These are phyloP conservation scores for Colletotrichum chlorophyti DNA, from an alignment of 2,329 filamentous ascomycete genomes.

Conservation along the genomic window DNA sequence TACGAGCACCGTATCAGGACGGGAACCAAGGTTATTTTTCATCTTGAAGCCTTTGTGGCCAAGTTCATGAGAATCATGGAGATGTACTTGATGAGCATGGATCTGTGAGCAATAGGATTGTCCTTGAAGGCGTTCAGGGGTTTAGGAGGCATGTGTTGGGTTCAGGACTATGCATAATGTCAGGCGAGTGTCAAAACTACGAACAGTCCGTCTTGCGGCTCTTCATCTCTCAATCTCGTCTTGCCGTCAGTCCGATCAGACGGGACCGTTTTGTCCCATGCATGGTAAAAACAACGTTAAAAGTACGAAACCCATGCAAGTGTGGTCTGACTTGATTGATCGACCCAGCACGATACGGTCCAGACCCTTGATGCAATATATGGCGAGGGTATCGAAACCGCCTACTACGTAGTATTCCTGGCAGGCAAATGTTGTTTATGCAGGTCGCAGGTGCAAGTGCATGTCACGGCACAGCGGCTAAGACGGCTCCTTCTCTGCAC, in stretches of 20 bases:
- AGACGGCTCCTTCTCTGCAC: constrained; percentile 1
- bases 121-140: constrained; percentile 33
- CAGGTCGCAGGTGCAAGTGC: constrained; percentile 5
- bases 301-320: not conserved
- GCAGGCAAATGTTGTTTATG: constrained; percentile 4
- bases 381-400: not conserved
- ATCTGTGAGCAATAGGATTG: constrained; percentile 53
- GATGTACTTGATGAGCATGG: constrained; percentile 90
- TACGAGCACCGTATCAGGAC: constrained; percentile 95
- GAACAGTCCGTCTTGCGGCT: not conserved
- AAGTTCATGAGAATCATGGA: constrained; percentile 98
- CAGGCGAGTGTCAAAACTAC: constrained; percentile 2
- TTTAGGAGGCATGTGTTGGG: constrained; percentile 5
- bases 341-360: not conserved
- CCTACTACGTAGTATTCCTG: not conserved
- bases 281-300: not conserved
- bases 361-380: not conserved
- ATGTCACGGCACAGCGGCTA: not conserved
- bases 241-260: not conserved
- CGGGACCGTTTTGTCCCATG: not conserved
- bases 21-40: constrained; percentile 96
- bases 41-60: constrained; percentile 96
- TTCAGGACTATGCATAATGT: not conserved
- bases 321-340: not conserved
- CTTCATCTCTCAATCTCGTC: not conserved